These are phyloP conservation scores for Incumbomyces lentus DNA, from an alignment of 2,329 filamentous ascomycete species.

Conservation along the genomic window DNA sequence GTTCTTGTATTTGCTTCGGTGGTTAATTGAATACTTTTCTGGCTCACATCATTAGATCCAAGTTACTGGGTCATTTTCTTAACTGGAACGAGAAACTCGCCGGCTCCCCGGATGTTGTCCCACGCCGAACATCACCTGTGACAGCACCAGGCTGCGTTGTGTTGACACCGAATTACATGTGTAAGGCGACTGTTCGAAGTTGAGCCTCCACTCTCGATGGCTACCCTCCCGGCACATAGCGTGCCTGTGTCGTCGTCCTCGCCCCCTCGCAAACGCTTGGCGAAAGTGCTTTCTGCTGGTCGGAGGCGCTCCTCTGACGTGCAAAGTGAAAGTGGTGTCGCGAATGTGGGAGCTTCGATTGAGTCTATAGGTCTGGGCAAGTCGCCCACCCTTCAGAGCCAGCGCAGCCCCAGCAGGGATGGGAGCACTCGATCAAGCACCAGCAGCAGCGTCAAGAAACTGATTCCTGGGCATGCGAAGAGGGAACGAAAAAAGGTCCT, in stretches of 20 bases:
- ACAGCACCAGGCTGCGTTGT: too few species aligned
- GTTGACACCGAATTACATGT: too few species aligned
- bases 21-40: neutral
- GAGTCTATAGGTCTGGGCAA: slow-evolving; percentile 29
- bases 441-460: slow-evolving; percentile 42
- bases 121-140: too few species aligned
- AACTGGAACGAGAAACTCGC: too few species aligned
- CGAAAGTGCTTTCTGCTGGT: slow-evolving; percentile 26
- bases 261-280: slow-evolving; percentile 26
- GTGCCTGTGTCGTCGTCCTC: slow-evolving; percentile 20
- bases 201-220: slow-evolving; percentile 8
- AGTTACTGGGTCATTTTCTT: too few species aligned
- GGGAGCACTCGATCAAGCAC: slow-evolving; percentile 29
- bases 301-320: slow-evolving; percentile 26
- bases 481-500: slow-evolving; percentile 34
- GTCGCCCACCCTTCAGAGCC: slow-evolving; percentile 24
- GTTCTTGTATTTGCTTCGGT: too few species aligned
- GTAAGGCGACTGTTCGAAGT: too few species aligned
- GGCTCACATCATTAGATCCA: too few species aligned
- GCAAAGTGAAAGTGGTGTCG: slow-evolving; percentile 13
- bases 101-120: too few species aligned
- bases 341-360: slow-evolving; percentile 27
- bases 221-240: slow-evolving; percentile 11
- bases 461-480: slow-evolving; percentile 36
- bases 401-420: slow-evolving; percentile 26